A percentile compares a stretch with the other conserved stretches of the same genome.
phyloP scores from a whole-genome alignment of 371 early-diverging fungal species.

The Lichtheimia ramosa region DNA sequence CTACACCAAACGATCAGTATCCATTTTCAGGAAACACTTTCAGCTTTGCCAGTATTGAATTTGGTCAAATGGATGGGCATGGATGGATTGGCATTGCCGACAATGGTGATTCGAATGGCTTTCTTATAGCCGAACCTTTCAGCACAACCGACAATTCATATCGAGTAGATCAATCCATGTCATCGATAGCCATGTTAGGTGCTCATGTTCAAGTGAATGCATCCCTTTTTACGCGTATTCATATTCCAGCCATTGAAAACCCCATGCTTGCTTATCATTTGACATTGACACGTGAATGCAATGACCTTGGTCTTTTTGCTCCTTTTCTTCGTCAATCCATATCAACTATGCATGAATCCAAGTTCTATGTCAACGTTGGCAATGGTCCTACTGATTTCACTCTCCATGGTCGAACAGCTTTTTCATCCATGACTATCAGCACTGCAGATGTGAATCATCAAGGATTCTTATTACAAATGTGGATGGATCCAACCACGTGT shows the following conservation, averaged over 20 bases:
- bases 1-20: constrained; percentile 28
- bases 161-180: constrained; percentile 45
- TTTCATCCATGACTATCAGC: constrained; percentile 35
- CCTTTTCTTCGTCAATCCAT: constrained; percentile 72
- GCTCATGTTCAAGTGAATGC: constrained; percentile 30
- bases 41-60: constrained; percentile 41
- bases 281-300: constrained; percentile 50
- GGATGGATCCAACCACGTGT: constrained; percentile 64
- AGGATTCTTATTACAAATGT: constrained; percentile 68
- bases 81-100: constrained; percentile 50
- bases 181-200: constrained; percentile 39
- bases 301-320: constrained; percentile 40
- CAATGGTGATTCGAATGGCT: constrained; percentile 37
- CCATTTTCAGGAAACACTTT: constrained; percentile 45
- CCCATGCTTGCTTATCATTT: constrained; percentile 63
- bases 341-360: constrained; percentile 70
- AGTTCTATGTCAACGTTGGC: constrained; percentile 59
- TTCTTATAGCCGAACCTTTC: constrained; percentile 56
- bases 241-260: constrained; percentile 60
- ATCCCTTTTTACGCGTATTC: constrained; percentile 51
- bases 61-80: constrained; percentile 40
- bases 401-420: constrained; percentile 75
- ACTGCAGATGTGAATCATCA: constrained; percentile 29
- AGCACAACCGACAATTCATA: constrained; percentile 29
- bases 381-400: constrained; percentile 54